Percentiles rank a stretch among this genome's conserved stretches.
These are phyloP conservation scores for Elsinoe australis DNA, from an alignment of 2,329 filamentous ascomycete species.

Conservation along the genomic window DNA sequence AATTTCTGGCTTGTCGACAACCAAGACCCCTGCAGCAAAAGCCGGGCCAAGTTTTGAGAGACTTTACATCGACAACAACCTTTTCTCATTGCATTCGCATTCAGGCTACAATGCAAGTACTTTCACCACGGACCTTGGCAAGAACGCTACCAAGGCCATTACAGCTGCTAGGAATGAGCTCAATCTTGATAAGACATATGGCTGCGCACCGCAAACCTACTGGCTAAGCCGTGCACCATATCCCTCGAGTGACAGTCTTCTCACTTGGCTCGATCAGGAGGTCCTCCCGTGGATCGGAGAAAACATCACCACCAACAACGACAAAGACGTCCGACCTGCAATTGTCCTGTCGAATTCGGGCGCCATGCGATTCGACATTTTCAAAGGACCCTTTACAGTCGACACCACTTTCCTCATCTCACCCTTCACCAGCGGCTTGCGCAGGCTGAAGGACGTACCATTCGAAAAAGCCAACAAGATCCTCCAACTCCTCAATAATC, in stretches of 20 bases:
- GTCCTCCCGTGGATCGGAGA: slow-evolving; percentile 63
- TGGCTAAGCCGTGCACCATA: slow-evolving; percentile 79
- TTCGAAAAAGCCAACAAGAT: slow-evolving; percentile 67
- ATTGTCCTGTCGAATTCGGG: slow-evolving; percentile 82
- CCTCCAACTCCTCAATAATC: slow-evolving; percentile 50
- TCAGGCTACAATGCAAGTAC: slow-evolving; percentile 61
- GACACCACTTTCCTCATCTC: slow-evolving; percentile 82
- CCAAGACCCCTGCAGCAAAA: slow-evolving; percentile 24
- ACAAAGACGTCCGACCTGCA: slow-evolving; percentile 49
- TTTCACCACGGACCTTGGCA: slow-evolving; percentile 69
- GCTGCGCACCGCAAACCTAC: slow-evolving; percentile 72
- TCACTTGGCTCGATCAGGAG: slow-evolving; percentile 67
- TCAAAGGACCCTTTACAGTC: slow-evolving; percentile 81
- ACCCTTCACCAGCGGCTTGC: slow-evolving; percentile 75
- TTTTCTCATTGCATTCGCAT: slow-evolving; percentile 76
- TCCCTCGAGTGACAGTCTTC: slow-evolving; percentile 66
- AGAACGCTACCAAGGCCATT: slow-evolving; percentile 64
- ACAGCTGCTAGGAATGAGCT: slow-evolving; percentile 60
- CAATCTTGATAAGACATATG: slow-evolving; percentile 63
- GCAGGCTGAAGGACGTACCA: slow-evolving; percentile 71
- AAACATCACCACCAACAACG: slow-evolving; percentile 22
- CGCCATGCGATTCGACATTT: slow-evolving; percentile 89
- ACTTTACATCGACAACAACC: slow-evolving; percentile 89
- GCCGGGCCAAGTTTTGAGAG: slow-evolving; percentile 53
- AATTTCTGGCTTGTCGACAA: slow-evolving; percentile 54